Base-by-base conservation (phyloP, 2,329 filamentous ascomycete genomes). In the Emmonsia crescens region DNA sequence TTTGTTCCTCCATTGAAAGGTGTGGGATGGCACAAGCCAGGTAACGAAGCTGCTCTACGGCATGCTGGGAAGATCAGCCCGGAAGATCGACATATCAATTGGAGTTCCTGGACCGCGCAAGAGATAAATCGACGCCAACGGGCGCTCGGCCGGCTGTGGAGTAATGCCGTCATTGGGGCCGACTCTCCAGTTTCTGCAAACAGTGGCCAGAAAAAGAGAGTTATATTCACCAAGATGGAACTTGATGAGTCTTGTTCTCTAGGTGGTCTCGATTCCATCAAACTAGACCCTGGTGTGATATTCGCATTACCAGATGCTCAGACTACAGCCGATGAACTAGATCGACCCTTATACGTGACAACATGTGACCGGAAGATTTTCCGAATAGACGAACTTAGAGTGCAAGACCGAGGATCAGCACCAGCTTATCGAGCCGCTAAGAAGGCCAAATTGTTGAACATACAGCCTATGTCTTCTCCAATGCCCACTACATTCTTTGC, bases 1-100 rank as follows among this genome's bases (percentile, higher is more conserved):
- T 91, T 91, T 69, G 76, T 91, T 0, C 82, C 84, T 1, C 89
- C 86, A 0, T 71, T 82, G n/a, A 66, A 71, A 42, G 72, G 76
- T 12, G 69, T 73, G 8, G 68, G 67, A 8, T 71, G 71, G 49
- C 33, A 4, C 56, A 72, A 68, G 61, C 38, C 38, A 5, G 65
- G 71, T 57, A 68, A 66, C 21, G 68, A 70, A 36, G 71, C 69
- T 69, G 36, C 68, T 19, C 64, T 77, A 21, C 72, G 69, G 6
- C 82, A 87, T 68, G 93, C 93, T 0, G 83, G 84, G 1, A 96
- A 96, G 71, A 83, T 96, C 63, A 83, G 75, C 1, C 82, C 86
- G 61, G 74, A 79, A 5, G 85, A 93, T 67, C 76, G 79, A 1
- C 81, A 84, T 62, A 74, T 96, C 8, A 75, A 85, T 64, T 90